These are phyloP conservation scores for Pugionium dolabratum DNA, from an alignment of 345 rosid species.

Conservation along the genomic window DNA sequence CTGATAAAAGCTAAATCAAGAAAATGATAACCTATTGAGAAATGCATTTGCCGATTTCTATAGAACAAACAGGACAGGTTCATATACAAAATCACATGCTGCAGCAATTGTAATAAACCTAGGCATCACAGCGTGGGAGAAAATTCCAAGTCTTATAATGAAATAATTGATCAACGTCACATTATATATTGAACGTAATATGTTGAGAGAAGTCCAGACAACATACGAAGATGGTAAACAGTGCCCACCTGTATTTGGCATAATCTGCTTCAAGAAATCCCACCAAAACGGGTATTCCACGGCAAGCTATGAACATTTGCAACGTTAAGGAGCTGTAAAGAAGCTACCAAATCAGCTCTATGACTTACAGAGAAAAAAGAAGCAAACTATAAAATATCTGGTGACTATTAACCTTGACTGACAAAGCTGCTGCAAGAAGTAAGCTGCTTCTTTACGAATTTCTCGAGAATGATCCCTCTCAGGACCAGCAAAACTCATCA, in stretches of 20 bases:
- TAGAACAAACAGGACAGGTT: slow-evolving; percentile 4
- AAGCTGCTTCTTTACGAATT: slow-evolving; percentile 94
- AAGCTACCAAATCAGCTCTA: slow-evolving; percentile 40
- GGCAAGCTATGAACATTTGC: slow-evolving; percentile 98
- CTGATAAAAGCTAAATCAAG: slow-evolving; percentile 12
- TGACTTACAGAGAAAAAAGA: slow-evolving; percentile 24
- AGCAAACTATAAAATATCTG: slow-evolving; percentile 4
- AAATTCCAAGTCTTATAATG: background rate
- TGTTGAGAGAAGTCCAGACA: slow-evolving; percentile 16
- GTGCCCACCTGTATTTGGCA: slow-evolving; percentile 83
- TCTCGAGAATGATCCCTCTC: slow-evolving; percentile 74
- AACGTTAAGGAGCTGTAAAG: slow-evolving; percentile 81
- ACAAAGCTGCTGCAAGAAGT: slow-evolving; percentile 93
- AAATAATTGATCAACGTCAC: slow-evolving; percentile 6
- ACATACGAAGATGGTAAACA: slow-evolving; percentile 18
- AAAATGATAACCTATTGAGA: slow-evolving; percentile 8
- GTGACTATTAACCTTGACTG: slow-evolving; percentile 74
- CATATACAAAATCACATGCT: slow-evolving; percentile 9
- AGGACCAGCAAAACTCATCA: slow-evolving; percentile 75
- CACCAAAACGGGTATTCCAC: slow-evolving; percentile 93
- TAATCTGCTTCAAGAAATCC: slow-evolving; percentile 96
- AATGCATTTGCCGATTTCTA: slow-evolving; percentile 1
- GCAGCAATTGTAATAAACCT: slow-evolving; percentile 15
- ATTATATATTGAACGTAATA: slow-evolving; percentile 8
- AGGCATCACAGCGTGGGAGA: slow-evolving; percentile 4